These are phyloP conservation scores for Colletotrichum kahawae DNA, from an alignment of 2,329 filamentous ascomycete species.

Conservation along the genomic window DNA sequence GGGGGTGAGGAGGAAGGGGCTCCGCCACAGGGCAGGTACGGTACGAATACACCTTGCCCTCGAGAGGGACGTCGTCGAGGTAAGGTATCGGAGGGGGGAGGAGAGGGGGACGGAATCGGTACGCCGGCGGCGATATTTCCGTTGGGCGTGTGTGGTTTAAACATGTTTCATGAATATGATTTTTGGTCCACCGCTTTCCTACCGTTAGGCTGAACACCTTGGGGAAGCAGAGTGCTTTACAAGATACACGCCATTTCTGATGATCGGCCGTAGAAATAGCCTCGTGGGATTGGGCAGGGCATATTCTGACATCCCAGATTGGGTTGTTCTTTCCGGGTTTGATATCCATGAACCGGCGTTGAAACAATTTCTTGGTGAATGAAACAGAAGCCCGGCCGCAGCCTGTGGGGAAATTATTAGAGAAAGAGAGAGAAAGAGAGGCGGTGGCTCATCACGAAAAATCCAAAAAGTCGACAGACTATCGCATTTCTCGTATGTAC, in stretches of 20 bases:
- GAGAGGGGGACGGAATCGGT: neutral
- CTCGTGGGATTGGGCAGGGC: constrained; percentile 9
- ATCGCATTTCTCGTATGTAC: neutral
- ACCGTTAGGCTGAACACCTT: neutral
- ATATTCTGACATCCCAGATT: neutral
- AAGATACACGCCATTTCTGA: neutral
- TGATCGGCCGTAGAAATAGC: neutral
- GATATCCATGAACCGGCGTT: neutral
- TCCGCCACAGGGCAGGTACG: neutral
- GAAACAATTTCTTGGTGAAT: neutral
- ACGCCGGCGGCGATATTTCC: neutral
- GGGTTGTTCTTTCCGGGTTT: neutral
- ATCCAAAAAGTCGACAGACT: constrained; percentile 4
- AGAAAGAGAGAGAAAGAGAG: neutral
- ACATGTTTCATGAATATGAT: neutral
- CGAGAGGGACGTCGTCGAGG: neutral
- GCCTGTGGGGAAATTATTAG: neutral
- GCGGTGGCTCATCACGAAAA: constrained; percentile 7
- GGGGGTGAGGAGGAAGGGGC: neutral
- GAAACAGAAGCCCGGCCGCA: neutral
- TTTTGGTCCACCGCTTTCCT: neutral
- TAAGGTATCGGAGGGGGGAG: neutral
- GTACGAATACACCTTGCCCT: neutral
- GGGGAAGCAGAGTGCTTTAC: neutral
- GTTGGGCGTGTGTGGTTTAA: neutral